Conservation (phyloP, 2,329 filamentous ascomycete species). For the Penicillium capsulatum region DNA sequence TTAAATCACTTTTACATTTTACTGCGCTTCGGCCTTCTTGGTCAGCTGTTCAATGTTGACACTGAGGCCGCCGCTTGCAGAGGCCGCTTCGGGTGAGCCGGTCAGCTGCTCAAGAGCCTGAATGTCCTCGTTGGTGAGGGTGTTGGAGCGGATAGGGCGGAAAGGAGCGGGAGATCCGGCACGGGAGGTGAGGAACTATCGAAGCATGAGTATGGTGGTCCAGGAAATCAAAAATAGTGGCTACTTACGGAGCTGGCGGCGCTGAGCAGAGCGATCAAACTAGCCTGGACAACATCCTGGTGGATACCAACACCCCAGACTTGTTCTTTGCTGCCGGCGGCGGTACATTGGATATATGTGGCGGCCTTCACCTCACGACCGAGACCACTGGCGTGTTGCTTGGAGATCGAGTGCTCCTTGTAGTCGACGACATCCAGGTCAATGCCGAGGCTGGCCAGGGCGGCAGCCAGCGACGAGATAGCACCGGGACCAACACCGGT, state of each 20-base stretch:
- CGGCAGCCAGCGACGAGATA: slow-evolving; percentile 81
- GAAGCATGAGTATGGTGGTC: neutral
- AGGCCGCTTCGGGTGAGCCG: slow-evolving; percentile 19
- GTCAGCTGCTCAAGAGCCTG: slow-evolving; percentile 43
- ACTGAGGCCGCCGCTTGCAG: slow-evolving; percentile 26
- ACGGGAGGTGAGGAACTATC: slow-evolving; percentile 68
- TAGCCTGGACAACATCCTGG: slow-evolving; percentile 86
- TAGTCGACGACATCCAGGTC: slow-evolving; percentile 90
- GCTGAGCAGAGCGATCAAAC: slow-evolving; percentile 76
- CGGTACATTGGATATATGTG: slow-evolving; percentile 86
- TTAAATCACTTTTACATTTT: slow-evolving; percentile 17
- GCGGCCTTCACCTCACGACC: slow-evolving; percentile 86
- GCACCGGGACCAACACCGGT: slow-evolving; percentile 82
- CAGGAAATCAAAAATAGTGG: too few species aligned
- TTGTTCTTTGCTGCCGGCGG: slow-evolving; percentile 57
- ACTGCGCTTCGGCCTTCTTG: slow-evolving; percentile 33
- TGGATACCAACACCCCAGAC: slow-evolving; percentile 58
- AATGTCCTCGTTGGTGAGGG: slow-evolving; percentile 44
- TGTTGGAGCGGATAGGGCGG: slow-evolving; percentile 54
- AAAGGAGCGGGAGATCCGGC: slow-evolving; percentile 65
- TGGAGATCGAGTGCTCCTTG: slow-evolving; percentile 86
- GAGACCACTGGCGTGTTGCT: slow-evolving; percentile 46
- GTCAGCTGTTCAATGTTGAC: slow-evolving; percentile 40
- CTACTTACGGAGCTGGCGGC: slow-evolving; percentile 76
- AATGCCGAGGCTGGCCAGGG: slow-evolving; percentile 72